A percentile compares a stretch with the other conserved stretches of the same genome.
Conservation (phyloP, 805 yeast species). For the Wickerhamomyces tratensis region DNA sequence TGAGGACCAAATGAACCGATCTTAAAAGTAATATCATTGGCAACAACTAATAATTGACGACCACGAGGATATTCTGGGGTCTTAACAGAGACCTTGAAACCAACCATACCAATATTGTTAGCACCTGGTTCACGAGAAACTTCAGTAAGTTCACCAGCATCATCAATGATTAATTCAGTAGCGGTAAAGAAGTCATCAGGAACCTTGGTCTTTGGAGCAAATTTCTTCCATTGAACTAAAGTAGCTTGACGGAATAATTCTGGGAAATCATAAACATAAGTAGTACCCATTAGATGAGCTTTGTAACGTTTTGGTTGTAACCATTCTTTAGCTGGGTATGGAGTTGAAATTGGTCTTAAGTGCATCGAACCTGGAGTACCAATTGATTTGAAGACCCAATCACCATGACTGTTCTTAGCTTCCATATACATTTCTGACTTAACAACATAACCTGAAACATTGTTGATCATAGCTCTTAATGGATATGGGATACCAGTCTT, state of each 20-base stretch:
- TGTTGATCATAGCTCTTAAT: conserved; percentile 90
- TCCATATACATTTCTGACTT: conserved; percentile 93
- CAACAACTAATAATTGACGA: conserved; percentile 85
- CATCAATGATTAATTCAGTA: conserved; percentile 79
- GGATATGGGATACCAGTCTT: conserved; percentile 87
- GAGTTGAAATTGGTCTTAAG: conserved; percentile 88
- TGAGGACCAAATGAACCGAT: conserved; percentile 98
- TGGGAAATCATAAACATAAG: conserved; percentile 98
- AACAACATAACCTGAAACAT: conserved; percentile 95
- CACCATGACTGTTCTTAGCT: conserved; percentile 84
- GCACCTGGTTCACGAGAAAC: conserved; percentile 96
- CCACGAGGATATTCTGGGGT: conserved; percentile 98
- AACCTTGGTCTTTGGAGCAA: conserved; percentile 41
- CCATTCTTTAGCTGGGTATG: conserved; percentile 96
- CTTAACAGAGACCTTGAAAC: conserved; percentile 81
- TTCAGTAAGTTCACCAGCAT: conserved; percentile 68
- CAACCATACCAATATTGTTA: conserved; percentile 95
- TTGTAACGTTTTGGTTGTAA: conserved; percentile 97
- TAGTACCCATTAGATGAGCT: conserved; percentile 97
- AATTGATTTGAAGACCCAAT: conserved; percentile 94
- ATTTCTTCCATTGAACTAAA: conserved; percentile 72
- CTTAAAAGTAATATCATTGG: conserved; percentile 95
- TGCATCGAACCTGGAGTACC: conserved; percentile 97
- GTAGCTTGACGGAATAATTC: conserved; percentile 94
- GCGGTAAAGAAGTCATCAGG: conserved; percentile 75